phyloP scores from a whole-genome alignment of 371 early-diverging fungal genomes.

The Phascolomyces articulosus region DNA sequence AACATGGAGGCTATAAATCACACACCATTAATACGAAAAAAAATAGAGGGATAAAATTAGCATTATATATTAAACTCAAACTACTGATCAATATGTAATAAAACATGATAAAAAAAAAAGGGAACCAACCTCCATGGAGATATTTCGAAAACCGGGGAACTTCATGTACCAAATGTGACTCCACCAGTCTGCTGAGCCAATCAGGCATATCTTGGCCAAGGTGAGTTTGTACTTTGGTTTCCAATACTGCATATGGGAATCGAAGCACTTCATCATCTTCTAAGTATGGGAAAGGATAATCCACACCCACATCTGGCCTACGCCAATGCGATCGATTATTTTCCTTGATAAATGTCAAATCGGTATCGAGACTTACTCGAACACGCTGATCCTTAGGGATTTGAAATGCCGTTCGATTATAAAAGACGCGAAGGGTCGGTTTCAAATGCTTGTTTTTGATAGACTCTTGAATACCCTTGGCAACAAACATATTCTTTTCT shows the following conservation, averaged over 20 bases:
- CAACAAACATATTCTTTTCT: constrained; percentile 38
- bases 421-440: constrained; percentile 86
- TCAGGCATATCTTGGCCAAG: constrained; percentile 85
- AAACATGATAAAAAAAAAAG: neutral
- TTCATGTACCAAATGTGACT: constrained; percentile 87
- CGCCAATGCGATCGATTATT: constrained; percentile 86
- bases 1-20: constrained; percentile 40
- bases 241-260: constrained; percentile 33
- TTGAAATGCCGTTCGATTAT: constrained; percentile 97
- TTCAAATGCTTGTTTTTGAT: constrained; percentile 70
- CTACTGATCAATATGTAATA: neutral
- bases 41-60: neutral
- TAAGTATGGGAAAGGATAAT: constrained; percentile 85
- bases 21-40: too few relatives aligned
- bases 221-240: constrained; percentile 75
- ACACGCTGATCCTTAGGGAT: constrained; percentile 92
- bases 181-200: constrained; percentile 90
- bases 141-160: constrained; percentile 99
- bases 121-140: constrained; percentile 74
- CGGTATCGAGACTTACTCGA: constrained; percentile 92
- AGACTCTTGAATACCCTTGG: constrained; percentile 71
- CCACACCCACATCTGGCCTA: constrained; percentile 79
- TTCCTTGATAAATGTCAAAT: constrained; percentile 92
- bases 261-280: constrained; percentile 61
- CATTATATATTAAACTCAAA: neutral